Percentiles rank a stretch among this genome's conserved stretches.
Evolutionary conservation across 148 eudicot species (phyloP).

Genomic region (Amaranthus hypochondriacus): DNA sequence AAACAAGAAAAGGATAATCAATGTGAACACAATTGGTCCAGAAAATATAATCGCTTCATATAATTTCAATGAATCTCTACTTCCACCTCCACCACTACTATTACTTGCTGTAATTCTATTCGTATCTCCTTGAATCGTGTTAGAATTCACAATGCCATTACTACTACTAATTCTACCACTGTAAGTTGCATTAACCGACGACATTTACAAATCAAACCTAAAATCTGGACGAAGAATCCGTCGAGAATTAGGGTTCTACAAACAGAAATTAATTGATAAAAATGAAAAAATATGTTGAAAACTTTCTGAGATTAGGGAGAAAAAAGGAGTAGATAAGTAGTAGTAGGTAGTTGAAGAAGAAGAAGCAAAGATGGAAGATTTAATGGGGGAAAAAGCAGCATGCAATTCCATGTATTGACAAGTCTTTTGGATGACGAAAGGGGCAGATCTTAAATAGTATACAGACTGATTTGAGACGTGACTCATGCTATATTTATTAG

Average conservation of each 20-base stretch:
- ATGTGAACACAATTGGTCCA: slow-evolving; percentile 27
- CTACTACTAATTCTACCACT: not conserved
- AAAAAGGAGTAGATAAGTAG: not conserved
- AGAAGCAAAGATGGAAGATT: not conserved
- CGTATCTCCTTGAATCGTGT: slow-evolving; percentile 1
- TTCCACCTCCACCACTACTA: not conserved
- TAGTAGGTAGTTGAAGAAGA: not conserved
- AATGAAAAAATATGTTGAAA: too few species aligned
- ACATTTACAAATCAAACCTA: not conserved
- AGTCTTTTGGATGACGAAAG: not conserved
- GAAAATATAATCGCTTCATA: slow-evolving; percentile 30
- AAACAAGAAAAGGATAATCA: slow-evolving; percentile 24
- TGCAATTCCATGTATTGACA: not conserved
- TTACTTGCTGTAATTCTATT: not conserved
- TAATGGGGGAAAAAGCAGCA: not conserved
- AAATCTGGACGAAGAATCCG: too few species aligned
- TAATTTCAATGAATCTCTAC: slow-evolving; percentile 15
- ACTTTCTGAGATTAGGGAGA: too few species aligned
- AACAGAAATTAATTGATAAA: too few species aligned
- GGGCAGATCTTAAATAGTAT: not conserved
- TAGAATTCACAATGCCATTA: not conserved
- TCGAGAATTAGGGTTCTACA: not conserved
- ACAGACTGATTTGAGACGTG: not conserved
- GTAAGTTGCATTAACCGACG: slow-evolving; percentile 4
- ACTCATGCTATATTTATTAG: not conserved